Evolutionary conservation across 345 rosid genomes (phyloP), one percentile per base, ranked within the genome.

Genomic region (Gossypium herbaceum): DNA sequence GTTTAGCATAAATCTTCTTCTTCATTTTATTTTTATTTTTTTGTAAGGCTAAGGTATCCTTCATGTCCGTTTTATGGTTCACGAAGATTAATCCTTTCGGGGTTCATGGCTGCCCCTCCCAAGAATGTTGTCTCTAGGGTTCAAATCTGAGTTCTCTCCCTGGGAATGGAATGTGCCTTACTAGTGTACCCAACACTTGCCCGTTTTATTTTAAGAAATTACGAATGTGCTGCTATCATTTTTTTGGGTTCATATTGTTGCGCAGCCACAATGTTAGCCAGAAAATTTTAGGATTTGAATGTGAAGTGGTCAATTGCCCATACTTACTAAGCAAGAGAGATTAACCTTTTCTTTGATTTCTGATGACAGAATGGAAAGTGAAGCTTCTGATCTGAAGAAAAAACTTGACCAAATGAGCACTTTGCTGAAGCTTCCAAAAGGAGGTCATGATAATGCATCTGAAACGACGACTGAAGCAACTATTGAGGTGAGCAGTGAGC

Each of bases 351-450:
- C 70, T 48, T 48, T 74, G 43, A 17, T 59, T n/a, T 47, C 66
- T 20, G 13, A 50, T 73, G 67, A 60, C 73, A 71, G 99, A 82
- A 86, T 92, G 79, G 92, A 95, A 86, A 91, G 82, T 76, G 98
- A 95, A 90, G 86, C 89, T 72, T 80, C 70, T 65, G 73, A 74
- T 70, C 82, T 95, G 77, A 90, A 88, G 86, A 84, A 80, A 79
- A 90, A 88, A 75, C 92, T 95, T 43, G 90, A 86, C 59, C 80
- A 77, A 75, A 68, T 85, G 77, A 85, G 75, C 55, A 80, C 76
- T 41, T 34, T 34, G 41, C 41, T 34, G 7, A 34, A 34, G 7
- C 41, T 34, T 34, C 72, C 81, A 43, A 80, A 73, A 81, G 90
- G 88, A 78, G 85, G 56, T 74, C 77, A 75, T 78, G 87, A 84